Evolutionary conservation across 164 flowering plant genomes (phyloP).

Genomic region (Umbilicus rupestris): DNA sequence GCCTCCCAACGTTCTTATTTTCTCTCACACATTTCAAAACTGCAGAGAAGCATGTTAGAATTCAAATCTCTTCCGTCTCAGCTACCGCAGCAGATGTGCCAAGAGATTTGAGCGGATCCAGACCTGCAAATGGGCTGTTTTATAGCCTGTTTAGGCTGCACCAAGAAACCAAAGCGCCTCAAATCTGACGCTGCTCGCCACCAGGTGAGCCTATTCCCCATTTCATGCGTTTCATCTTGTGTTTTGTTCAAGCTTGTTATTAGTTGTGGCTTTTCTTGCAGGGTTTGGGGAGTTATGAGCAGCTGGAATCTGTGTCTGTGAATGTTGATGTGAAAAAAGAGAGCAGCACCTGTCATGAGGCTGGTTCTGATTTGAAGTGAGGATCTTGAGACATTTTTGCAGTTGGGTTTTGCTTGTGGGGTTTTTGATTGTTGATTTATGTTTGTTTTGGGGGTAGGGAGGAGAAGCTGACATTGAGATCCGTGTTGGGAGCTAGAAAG

Average conservation of each 20-base stretch:
- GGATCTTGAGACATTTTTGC: conserved; percentile 4
- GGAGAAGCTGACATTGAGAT: conserved; percentile 18
- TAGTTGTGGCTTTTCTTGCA: conserved; percentile 13
- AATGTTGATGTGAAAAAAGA: conserved; percentile 17
- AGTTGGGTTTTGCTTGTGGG: neutral
- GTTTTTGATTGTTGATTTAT: conserved; percentile 1
- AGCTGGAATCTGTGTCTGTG: conserved; percentile 24
- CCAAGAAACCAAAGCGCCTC: conserved; percentile 27
- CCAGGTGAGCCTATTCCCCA: neutral
- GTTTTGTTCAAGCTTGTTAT: neutral
- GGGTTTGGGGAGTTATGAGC: conserved; percentile 32
- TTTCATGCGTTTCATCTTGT: neutral
- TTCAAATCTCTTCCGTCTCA: too few species aligned
- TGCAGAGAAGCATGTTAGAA: too few species aligned
- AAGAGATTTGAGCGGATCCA: too few species aligned
- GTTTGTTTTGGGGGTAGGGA: conserved; percentile 13
- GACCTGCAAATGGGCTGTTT: conserved; percentile 53
- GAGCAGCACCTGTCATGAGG: neutral
- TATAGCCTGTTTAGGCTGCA: conserved; percentile 55
- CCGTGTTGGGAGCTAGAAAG: conserved; percentile 20
- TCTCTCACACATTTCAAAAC: too few species aligned
- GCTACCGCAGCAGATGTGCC: too few species aligned
- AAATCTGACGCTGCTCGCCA: conserved; percentile 17
- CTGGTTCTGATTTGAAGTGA: conserved; percentile 26
- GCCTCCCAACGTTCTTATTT: too few species aligned